phyloP scores from a whole-genome alignment of 352 stramenopile genomes.

The Phytophthora pisi region DNA sequence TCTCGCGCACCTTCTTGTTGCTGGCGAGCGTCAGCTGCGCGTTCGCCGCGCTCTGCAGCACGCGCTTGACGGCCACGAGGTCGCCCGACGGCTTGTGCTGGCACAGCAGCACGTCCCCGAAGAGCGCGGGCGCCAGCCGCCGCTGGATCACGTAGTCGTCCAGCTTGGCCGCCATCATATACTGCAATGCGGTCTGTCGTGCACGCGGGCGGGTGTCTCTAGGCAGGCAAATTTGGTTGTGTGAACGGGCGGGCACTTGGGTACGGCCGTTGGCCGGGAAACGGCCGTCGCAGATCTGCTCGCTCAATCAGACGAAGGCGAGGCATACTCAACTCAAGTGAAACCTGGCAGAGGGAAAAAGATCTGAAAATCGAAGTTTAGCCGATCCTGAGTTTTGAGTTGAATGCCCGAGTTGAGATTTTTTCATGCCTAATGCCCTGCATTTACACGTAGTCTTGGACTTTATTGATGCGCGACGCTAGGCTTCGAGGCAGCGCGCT shows the following conservation, averaged over 20 bases:
- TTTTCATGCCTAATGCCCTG: no score
- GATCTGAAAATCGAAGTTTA: conserved; percentile 32
- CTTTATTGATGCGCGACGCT: no score
- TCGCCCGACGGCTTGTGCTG: conserved; percentile 65
- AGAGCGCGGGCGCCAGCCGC: conserved; percentile 73
- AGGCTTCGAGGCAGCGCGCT: no score
- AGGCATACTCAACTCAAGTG: conserved; percentile 19
- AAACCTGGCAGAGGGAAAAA: conserved; percentile 24
- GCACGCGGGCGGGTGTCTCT: background rate
- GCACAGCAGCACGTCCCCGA: conserved; percentile 83
- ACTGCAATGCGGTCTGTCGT: no score
- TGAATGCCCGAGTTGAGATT: no score
- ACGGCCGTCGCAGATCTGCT: conserved; percentile 33
- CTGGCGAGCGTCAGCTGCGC: conserved; percentile 64
- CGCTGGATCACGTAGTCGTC: conserved; percentile 86
- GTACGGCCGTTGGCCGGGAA: conserved; percentile 16
- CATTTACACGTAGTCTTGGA: no score
- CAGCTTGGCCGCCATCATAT: conserved; percentile 55
- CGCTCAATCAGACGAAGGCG: conserved; percentile 32
- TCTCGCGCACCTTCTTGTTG: conserved; percentile 81
- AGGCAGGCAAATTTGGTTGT: conserved; percentile 19
- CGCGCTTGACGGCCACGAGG: conserved; percentile 79
- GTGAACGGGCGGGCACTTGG: conserved; percentile 14
- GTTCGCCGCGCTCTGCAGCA: conserved; percentile 66
- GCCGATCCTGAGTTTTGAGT: background rate